A percentile compares a stretch with the other conserved stretches of the same genome.
Evolutionary conservation across 192 early-diverging fungal genomes (phyloP).

Genomic region (Rhizophagus prolifer): DNA sequence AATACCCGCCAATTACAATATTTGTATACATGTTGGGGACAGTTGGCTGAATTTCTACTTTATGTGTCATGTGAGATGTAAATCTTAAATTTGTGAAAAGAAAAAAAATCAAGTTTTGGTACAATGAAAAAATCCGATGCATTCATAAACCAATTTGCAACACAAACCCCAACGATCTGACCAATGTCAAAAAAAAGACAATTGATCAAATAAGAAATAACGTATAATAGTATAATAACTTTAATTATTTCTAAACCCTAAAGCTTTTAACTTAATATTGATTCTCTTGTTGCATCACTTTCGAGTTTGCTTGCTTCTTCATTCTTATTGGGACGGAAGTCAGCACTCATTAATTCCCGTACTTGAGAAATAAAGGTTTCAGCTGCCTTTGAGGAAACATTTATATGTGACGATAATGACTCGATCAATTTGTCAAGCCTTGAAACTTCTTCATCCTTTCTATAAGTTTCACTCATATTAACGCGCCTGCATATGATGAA

Average conservation of each 20-base stretch:
- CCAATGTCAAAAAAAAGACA: conserved; percentile 13
- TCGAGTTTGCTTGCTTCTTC: not conserved
- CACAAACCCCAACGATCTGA: conserved; percentile 20
- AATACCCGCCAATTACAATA: not conserved
- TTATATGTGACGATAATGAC: conserved; percentile 24
- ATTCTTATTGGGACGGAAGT: not conserved
- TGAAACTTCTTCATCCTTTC: conserved; percentile 8
- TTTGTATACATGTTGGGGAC: not conserved
- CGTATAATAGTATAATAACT: conserved; percentile 1
- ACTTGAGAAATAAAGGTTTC: conserved; percentile 7
- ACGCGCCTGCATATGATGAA: conserved; percentile 14
- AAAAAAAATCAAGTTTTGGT: conserved; percentile 10
- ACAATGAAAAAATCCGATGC: conserved; percentile 18
- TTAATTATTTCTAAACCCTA: not conserved
- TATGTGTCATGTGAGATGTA: conserved; percentile 6
- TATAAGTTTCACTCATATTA: conserved; percentile 10
- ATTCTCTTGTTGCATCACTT: not conserved
- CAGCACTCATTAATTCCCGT: conserved; percentile 1
- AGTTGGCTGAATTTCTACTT: conserved; percentile 5
- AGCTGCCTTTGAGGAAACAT: not conserved
- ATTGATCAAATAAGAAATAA: not conserved
- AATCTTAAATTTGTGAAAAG: conserved; percentile 2
- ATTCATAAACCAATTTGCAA: not conserved
- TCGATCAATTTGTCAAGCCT: conserved; percentile 22
- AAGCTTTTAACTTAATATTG: not conserved